Base-by-base conservation (phyloP, 2,329 filamentous ascomycete species). In the Trichoderma koningiopsis region DNA sequence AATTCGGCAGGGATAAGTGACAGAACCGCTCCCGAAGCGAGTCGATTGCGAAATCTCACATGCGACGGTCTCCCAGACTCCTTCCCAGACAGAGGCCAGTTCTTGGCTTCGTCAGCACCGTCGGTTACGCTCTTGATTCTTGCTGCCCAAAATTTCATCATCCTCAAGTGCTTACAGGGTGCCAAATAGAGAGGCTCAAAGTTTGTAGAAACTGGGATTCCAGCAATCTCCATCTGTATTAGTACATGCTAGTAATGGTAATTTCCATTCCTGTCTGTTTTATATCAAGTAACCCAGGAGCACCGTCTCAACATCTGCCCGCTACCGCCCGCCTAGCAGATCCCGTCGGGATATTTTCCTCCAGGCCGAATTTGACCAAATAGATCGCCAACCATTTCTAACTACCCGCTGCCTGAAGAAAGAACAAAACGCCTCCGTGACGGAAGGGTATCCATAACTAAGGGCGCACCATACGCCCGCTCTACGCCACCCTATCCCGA, bases 391-490 rank as follows among this genome's bases (percentile, higher is more conserved):
- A 65, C 24, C 52, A 65, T 53, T 59, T 47, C 58, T 52, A 56
- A 47, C 59, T 49, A 49, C 35, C 16, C 35, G 40, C 61, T 55
- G 49, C 49, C 47, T 31, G 37, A 53, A 35, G 13, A 43, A 68
- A 68, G 29, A 49, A 64, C 67, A 69, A 69, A 64, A 64, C 67
- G 67, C 67, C 60, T 56, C 60, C 60, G 55, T 69, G 60, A 62
- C 40, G 31, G 53, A 69, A 69, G 67, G 67, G 67, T 64, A 69
- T 69, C 60, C 67, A 69, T 47, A 69, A 64, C 29, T 64, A n/a
- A 69, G 40, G 62, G 62, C 62, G 29, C 33, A 52, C 60, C 60
- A n/a, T 64, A 59, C 53, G 65, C 72, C 70, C 70, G 67, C 70
- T 70, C 68, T 64, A 59, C 55, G 71, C 61, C 47, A 40, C 65